Evolutionary conservation across 2,329 filamentous ascomycete species (phyloP).

Genomic region (Fusarium robinianum): DNA sequence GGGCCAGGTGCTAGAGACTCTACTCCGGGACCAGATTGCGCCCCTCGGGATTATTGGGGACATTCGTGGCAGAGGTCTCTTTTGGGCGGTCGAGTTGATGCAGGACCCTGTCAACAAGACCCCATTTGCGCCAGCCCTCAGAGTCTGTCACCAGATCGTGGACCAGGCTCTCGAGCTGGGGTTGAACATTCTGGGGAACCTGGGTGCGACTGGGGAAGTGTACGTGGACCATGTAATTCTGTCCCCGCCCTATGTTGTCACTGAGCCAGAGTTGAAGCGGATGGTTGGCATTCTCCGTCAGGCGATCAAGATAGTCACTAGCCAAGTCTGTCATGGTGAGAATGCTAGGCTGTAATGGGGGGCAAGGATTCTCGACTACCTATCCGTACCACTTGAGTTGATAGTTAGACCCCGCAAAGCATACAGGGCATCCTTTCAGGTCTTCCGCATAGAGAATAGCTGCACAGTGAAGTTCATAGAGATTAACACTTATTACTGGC

Average conservation of each 20-base stretch:
- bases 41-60: conserved; percentile 5
- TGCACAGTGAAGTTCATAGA: too few species aligned
- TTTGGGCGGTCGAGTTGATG: conserved; percentile 19
- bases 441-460: too few species aligned
- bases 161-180: conserved; percentile 2
- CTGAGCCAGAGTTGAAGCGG: conserved; percentile 3
- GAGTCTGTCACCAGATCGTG: conserved; percentile 5
- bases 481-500: background rate
- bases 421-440: too few species aligned
- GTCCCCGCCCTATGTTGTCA: conserved; percentile 11
- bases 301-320: conserved; percentile 1
- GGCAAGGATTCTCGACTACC: too few species aligned
- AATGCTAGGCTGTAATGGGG: background rate
- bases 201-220: conserved; percentile 5
- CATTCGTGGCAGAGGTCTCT: conserved; percentile 14
- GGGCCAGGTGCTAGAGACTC: conserved; percentile 4
- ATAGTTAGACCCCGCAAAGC: too few species aligned
- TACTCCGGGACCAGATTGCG: conserved; percentile 2
- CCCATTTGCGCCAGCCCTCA: background rate
- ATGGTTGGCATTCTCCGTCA: conserved; percentile 9
- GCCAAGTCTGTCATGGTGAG: background rate
- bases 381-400: too few species aligned
- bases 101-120: background rate
- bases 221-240: conserved; percentile 12
- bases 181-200: conserved; percentile 10